A percentile compares a stretch with the other conserved stretches of the same genome.
These are phyloP conservation scores for Amanita subjunquillea DNA, from an alignment of 768 basidiomycete genomes.

Conservation along the genomic window DNA sequence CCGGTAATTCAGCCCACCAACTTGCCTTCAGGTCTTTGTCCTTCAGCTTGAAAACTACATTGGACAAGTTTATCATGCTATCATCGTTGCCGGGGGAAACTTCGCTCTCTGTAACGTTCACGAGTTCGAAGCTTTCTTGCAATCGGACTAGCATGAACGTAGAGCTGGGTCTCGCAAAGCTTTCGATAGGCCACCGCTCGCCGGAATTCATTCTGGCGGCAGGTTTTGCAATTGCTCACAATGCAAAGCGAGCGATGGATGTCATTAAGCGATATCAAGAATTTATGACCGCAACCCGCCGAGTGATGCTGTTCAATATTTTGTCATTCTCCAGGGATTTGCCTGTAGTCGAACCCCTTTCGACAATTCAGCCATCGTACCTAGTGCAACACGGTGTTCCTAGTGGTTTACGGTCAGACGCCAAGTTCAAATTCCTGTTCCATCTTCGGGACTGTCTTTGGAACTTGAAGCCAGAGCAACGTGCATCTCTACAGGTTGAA, in stretches of 20 bases:
- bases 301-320: conserved; percentile 34
- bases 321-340: conserved; percentile 39
- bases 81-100: conserved; percentile 14
- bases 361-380: conserved; percentile 77
- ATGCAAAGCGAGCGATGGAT: conserved; percentile 13
- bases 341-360: conserved; percentile 61
- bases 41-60: conserved; percentile 17
- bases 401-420: conserved; percentile 54
- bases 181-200: conserved; percentile 28
- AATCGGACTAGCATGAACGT: conserved; percentile 7
- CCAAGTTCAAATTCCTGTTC: conserved; percentile 67
- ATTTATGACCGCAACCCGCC: conserved; percentile 20
- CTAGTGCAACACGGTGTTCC: conserved; percentile 70
- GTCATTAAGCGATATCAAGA: conserved; percentile 19
- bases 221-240: conserved; percentile 18
- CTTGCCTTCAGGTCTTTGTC: conserved; percentile 14
- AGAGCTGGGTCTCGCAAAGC: conserved; percentile 9
- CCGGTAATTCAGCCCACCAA: conserved; percentile 11
- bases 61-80: conserved; percentile 20
- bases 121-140: conserved; percentile 5
- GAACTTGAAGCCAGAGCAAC: conserved; percentile 17
- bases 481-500: not conserved
- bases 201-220: conserved; percentile 30
- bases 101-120: conserved; percentile 16
- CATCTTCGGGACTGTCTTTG: conserved; percentile 64